Conservation (phyloP, 305 asterid genomes). For the Nicotiana rustica region DNA sequence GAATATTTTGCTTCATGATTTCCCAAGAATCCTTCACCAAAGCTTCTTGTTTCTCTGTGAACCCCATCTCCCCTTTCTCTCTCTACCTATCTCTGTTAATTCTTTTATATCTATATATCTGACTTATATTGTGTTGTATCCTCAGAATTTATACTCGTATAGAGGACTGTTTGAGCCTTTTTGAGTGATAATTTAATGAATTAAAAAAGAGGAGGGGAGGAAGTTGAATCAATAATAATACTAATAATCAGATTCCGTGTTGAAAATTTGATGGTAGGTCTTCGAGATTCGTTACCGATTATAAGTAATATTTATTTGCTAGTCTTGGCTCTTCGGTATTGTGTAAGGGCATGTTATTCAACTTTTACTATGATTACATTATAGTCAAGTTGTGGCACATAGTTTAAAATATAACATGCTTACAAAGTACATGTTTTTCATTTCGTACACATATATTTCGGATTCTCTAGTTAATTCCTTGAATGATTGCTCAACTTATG, state of each 20-base stretch:
- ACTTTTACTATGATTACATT: not conserved
- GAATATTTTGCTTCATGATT: constrained; percentile 53
- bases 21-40: constrained; percentile 75
- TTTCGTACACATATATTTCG: too few species aligned
- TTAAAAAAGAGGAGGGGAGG: too few species aligned
- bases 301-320: not conserved
- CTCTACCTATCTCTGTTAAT: not conserved
- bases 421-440: too few species aligned
- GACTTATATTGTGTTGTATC: not conserved
- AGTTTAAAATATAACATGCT: too few species aligned
- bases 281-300: not conserved
- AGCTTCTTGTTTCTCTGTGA: constrained; percentile 67
- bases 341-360: not conserved
- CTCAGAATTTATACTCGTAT: not conserved
- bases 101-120: not conserved
- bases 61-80: constrained; percentile 42
- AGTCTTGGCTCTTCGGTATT: not conserved
- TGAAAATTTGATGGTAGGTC: too few species aligned
- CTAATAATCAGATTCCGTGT: too few species aligned
- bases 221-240: too few species aligned
- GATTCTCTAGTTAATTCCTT: too few species aligned
- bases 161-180: not conserved
- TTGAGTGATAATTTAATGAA: not conserved
- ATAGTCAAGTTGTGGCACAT: not conserved
- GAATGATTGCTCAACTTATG: too few species aligned